Conservation (phyloP, 176 grass and related monocot genomes). For the Triticum turgidum region DNA sequence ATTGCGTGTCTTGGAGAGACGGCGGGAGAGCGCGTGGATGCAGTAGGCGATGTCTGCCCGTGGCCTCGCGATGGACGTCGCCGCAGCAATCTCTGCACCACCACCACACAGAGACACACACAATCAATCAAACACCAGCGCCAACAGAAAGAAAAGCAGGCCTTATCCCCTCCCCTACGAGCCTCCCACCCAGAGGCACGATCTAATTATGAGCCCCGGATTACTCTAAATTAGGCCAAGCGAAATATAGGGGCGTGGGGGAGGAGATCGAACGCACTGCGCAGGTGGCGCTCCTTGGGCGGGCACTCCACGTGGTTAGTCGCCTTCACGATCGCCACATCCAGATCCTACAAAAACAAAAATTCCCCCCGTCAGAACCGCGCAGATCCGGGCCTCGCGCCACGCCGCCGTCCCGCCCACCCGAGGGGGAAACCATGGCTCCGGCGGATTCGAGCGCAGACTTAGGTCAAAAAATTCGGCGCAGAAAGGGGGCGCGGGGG, state of each 20-base stretch:
- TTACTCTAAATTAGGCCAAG: slow-evolving; percentile 35
- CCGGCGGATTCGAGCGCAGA: slow-evolving; percentile 1
- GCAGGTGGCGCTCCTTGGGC: slow-evolving; percentile 95
- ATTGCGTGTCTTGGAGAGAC: slow-evolving; percentile 92
- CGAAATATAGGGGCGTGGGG: slow-evolving; percentile 7
- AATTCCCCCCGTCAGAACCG: slow-evolving; percentile 28
- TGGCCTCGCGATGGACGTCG: slow-evolving; percentile 83
- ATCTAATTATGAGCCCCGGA: slow-evolving; percentile 29
- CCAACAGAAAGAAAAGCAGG: not conserved
- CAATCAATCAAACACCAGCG: slow-evolving; percentile 16
- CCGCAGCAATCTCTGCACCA: slow-evolving; percentile 75
- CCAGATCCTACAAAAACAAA: slow-evolving; percentile 82
- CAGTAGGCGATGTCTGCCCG: slow-evolving; percentile 92
- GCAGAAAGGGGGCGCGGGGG: too few relatives aligned
- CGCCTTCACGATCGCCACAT: slow-evolving; percentile 99
- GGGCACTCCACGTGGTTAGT: slow-evolving; percentile 92
- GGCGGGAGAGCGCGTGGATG: slow-evolving; percentile 82
- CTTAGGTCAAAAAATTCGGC: not conserved
- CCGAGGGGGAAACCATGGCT: slow-evolving; percentile 4
- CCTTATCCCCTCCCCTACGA: not conserved
- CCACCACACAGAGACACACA: not conserved
- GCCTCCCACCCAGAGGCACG: slow-evolving; percentile 28
- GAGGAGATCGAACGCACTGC: slow-evolving; percentile 57
- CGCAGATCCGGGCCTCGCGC: slow-evolving; percentile 30
- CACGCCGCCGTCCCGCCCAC: not conserved